Base-by-base conservation (phyloP, 371 early-diverging fungal species). In the Funneliformis caledonium region DNA sequence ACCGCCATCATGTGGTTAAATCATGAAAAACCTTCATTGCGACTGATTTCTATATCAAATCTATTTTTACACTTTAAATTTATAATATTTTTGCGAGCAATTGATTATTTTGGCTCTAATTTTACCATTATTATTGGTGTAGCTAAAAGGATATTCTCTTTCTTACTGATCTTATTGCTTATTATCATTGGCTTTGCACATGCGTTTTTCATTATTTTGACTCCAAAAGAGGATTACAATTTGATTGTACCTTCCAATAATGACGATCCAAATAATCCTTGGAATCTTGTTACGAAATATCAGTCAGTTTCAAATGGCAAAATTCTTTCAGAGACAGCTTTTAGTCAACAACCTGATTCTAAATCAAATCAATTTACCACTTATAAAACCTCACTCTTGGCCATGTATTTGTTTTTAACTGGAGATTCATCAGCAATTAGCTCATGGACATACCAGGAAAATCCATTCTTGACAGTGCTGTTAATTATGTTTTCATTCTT, bases 101-200 rank as follows among this genome's bases (percentile, higher is more conserved):
- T 73, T 73, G n/a, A 56, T 56, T 48, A 26, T 2, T 73, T 73
- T 73, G 74, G 74, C 52, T 31, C 31, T 31, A 56, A 73, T n/a
- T 56, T 73, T 31, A 56, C 74, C 12, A 73, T 73, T 22, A 73
- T 73, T 12, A 73, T 56, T 6, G 52, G 74, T 2, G 74, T 73
- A 7, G 74, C 50, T 33, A 14, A 31, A 48, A 37, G 22, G 31
- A 50, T 73, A 14, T 73, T 56, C 31, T 73, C 56, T n/a, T 73
- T 73, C 37, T 47, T 73, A 7, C 7, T 73, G 0, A 42, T 73
- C 26, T 43, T 50, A 16, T 22, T 31, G 6, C 11, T 73, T 4
- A 33, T 73, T 16, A 22, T 73, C 4, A 9, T 73, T 50, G n/a
- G 26, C 12, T 73, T 56, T 31, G 59, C 74, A 3, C 74, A 56